These are phyloP conservation scores for Pseudogymnoascus sp. DNA, from an alignment of 2,329 filamentous ascomycete genomes.

Conservation along the genomic window DNA sequence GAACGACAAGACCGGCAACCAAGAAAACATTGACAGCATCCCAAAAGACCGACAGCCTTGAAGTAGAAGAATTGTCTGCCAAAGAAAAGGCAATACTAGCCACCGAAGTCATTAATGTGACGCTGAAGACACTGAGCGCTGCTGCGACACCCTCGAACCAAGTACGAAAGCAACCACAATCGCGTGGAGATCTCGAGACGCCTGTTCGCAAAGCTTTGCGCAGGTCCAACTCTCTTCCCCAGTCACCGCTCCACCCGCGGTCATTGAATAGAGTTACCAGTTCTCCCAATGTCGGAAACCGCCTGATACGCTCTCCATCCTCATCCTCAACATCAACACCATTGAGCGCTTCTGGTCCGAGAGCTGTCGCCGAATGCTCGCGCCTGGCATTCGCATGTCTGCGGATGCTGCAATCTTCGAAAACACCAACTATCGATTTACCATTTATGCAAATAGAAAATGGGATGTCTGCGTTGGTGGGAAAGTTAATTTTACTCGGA, in stretches of 20 bases:
- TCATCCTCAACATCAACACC: slow-evolving; percentile 23
- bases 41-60: not conserved
- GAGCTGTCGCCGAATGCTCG: slow-evolving; percentile 51
- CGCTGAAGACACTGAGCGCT: slow-evolving; percentile 61
- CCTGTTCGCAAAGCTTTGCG: slow-evolving; percentile 37
- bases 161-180: slow-evolving; percentile 19
- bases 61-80: slow-evolving; percentile 36
- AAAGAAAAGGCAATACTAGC: slow-evolving; percentile 61
- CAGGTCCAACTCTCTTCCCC: slow-evolving; percentile 49
- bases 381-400: slow-evolving; percentile 60
- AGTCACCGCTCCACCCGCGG: slow-evolving; percentile 54
- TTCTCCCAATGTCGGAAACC: slow-evolving; percentile 45
- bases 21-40: slow-evolving; percentile 23
- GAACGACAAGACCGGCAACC: slow-evolving; percentile 27
- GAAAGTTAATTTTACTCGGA: slow-evolving; percentile 56
- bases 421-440: slow-evolving; percentile 45
- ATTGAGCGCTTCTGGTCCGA: slow-evolving; percentile 24
- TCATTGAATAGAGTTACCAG: slow-evolving; percentile 54
- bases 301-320: slow-evolving; percentile 33
- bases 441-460: slow-evolving; percentile 62
- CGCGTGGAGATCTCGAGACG: slow-evolving; percentile 33
- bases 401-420: slow-evolving; percentile 45
- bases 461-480: slow-evolving; percentile 62
- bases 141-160: slow-evolving; percentile 44
- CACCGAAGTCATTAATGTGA: slow-evolving; percentile 64